phyloP scores from a whole-genome alignment of 2,329 filamentous ascomycete species.

The Venturia nashicola region DNA sequence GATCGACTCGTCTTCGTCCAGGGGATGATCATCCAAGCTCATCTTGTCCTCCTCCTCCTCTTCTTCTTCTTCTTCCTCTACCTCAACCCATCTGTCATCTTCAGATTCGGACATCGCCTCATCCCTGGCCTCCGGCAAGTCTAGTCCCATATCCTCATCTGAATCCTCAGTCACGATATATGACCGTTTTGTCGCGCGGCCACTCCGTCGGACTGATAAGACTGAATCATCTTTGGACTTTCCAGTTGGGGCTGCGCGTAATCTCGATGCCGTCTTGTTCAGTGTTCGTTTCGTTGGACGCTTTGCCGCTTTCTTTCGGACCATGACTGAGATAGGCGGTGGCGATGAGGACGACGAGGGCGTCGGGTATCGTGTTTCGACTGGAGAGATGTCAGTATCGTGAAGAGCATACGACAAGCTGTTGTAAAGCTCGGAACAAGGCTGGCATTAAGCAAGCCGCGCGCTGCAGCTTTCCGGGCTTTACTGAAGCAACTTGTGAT shows the following conservation, averaged over 20 bases:
- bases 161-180: slow-evolving; percentile 19
- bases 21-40: not conserved
- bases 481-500: not conserved
- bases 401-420: not conserved
- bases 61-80: not conserved
- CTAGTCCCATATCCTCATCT: slow-evolving; percentile 17
- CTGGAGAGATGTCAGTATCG: not conserved
- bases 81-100: slow-evolving; percentile 18
- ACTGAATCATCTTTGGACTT: not conserved
- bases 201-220: not conserved
- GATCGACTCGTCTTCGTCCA: not conserved
- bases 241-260: not conserved
- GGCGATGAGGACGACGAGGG: not conserved
- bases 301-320: not conserved
- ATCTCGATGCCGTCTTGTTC: not conserved
- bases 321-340: not conserved
- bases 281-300: not conserved
- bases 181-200: not conserved
- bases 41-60: slow-evolving; percentile 3
- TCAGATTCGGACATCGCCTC: slow-evolving; percentile 18
- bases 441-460: not conserved
- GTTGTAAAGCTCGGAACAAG: not conserved
- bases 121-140: slow-evolving; percentile 13
- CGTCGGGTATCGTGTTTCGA: not conserved
- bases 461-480: not conserved